A percentile compares a stretch with the other conserved stretches of the same genome.
Conservation (phyloP, 805 yeast genomes). For the Zygosaccharomyces siamensis region DNA sequence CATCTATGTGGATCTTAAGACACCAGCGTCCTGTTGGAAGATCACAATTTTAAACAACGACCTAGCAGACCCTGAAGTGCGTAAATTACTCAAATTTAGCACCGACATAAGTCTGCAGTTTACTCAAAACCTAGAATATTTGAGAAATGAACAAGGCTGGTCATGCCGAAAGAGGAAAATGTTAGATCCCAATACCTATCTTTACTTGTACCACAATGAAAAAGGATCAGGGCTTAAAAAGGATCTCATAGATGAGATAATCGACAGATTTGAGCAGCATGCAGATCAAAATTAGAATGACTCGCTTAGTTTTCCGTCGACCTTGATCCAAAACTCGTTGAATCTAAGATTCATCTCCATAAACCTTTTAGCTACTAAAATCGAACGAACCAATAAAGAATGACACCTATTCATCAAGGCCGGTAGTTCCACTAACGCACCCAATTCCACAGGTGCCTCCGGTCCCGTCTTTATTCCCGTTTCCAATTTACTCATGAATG, state of each 20-base stretch:
- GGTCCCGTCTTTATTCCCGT: background rate
- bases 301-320: conserved; percentile 2
- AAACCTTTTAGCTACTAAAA: conserved; percentile 9
- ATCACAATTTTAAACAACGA: conserved; percentile 16
- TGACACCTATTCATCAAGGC: conserved; percentile 5
- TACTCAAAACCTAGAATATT: conserved; percentile 15
- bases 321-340: conserved; percentile 11
- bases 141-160: conserved; percentile 11
- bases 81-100: conserved; percentile 14
- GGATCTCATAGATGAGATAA: conserved; percentile 8
- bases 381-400: conserved; percentile 8
- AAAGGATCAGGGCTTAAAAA: conserved; percentile 6
- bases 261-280: conserved; percentile 9
- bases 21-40: conserved; percentile 17
- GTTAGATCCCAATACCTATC: conserved; percentile 21
- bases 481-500: background rate
- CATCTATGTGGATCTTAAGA: conserved; percentile 7
- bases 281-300: background rate
- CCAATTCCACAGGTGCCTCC: conserved; percentile 1
- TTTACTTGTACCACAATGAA: conserved; percentile 19
- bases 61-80: conserved; percentile 12
- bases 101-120: conserved; percentile 20
- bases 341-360: conserved; percentile 8
- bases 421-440: conserved; percentile 1
- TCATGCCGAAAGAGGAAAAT: conserved; percentile 20